Conservation (phyloP, 2,329 filamentous ascomycete species). For the Exophiala oligosperma region DNA sequence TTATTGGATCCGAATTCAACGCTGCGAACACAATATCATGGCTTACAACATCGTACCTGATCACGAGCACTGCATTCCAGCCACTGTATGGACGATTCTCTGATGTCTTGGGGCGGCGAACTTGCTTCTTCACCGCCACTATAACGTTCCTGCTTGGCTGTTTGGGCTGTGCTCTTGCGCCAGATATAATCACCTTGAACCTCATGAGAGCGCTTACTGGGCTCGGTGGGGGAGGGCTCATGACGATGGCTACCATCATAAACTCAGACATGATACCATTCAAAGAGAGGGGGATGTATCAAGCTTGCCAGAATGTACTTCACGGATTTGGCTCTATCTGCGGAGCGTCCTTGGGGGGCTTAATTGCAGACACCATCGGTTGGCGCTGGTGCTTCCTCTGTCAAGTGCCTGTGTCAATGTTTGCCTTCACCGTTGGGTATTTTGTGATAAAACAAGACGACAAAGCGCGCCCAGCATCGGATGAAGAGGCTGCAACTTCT, state of each 20-base stretch:
- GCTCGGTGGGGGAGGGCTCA: slow-evolving; percentile 63
- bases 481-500: slow-evolving; percentile 6
- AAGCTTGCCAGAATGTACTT: slow-evolving; percentile 58
- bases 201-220: slow-evolving; percentile 61
- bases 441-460: slow-evolving; percentile 53
- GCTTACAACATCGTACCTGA: slow-evolving; percentile 64
- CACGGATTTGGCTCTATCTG: slow-evolving; percentile 65
- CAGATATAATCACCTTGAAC: slow-evolving; percentile 60
- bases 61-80: slow-evolving; percentile 65
- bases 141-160: slow-evolving; percentile 57
- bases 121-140: slow-evolving; percentile 56
- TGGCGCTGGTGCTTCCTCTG: slow-evolving; percentile 76
- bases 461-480: slow-evolving; percentile 1
- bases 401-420: slow-evolving; percentile 64
- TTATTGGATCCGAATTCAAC: slow-evolving; percentile 50
- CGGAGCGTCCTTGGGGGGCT: slow-evolving; percentile 59
- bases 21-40: slow-evolving; percentile 47
- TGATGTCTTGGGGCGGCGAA: slow-evolving; percentile 62
- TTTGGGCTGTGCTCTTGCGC: slow-evolving; percentile 59
- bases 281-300: slow-evolving; percentile 58
- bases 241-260: slow-evolving; percentile 61
- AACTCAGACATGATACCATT: slow-evolving; percentile 61
- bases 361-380: slow-evolving; percentile 70
- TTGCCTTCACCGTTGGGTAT: slow-evolving; percentile 56
- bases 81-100: slow-evolving; percentile 64